These are phyloP conservation scores for Paraphaeosphaeria sporulosa DNA, from an alignment of 2,329 filamentous ascomycete genomes.

Conservation along the genomic window DNA sequence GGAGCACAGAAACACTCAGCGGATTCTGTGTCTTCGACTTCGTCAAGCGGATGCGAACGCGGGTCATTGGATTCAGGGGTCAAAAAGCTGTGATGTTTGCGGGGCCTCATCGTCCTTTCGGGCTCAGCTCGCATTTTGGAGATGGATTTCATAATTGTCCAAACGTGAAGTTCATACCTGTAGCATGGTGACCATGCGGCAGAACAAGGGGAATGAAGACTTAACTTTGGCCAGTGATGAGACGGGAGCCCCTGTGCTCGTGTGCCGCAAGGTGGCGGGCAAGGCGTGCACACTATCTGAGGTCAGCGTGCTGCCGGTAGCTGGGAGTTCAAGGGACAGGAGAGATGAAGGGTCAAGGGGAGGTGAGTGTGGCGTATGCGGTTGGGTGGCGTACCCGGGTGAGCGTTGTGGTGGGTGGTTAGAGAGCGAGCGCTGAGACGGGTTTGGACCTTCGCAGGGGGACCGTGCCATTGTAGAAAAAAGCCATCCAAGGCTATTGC, in stretches of 20 bases:
- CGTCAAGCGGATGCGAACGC: neutral
- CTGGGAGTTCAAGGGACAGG: neutral
- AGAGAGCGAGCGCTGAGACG: neutral
- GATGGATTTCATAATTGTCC: neutral
- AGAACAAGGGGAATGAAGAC: neutral
- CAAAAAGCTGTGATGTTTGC: neutral
- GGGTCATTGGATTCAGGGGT: neutral
- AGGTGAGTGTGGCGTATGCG: neutral
- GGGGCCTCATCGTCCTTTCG: neutral
- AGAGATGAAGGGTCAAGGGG: neutral
- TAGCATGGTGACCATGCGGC: neutral
- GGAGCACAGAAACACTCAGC: neutral
- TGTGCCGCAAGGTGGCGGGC: neutral
- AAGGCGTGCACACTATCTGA: neutral
- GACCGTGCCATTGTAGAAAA: neutral
- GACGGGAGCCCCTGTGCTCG: neutral
- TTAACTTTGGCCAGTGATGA: neutral
- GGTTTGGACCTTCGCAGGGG: neutral
- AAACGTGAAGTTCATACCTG: neutral
- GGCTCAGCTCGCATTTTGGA: neutral
- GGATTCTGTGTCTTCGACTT: neutral
- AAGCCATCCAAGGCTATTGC: neutral
- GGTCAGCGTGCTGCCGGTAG: neutral
- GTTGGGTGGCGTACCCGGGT: too few species aligned
- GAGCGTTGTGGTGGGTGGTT: neutral